Evolutionary conservation across 2,329 filamentous ascomycete species (phyloP).

Genomic region (Xylariaceae sp.): DNA sequence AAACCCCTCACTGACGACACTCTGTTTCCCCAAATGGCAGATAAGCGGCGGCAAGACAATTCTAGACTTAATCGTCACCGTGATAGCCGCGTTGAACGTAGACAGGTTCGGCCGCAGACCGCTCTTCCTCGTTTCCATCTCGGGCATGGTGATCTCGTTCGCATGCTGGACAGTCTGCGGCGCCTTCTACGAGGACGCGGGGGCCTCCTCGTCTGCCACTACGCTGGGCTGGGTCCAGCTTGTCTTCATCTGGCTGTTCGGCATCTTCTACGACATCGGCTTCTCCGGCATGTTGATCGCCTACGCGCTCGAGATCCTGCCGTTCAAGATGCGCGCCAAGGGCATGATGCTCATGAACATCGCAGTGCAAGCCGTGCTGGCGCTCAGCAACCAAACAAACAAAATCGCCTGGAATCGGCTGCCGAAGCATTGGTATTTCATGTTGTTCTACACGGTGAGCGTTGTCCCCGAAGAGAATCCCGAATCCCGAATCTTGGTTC

Average conservation of each 20-base stretch:
- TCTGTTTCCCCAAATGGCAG: slow-evolving; percentile 13
- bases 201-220: slow-evolving; percentile 33
- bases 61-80: slow-evolving; percentile 52
- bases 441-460: slow-evolving; percentile 57
- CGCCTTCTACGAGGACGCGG: slow-evolving; percentile 45
- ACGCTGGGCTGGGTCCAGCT: slow-evolving; percentile 49
- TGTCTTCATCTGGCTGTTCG: slow-evolving; percentile 55
- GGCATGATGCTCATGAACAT: slow-evolving; percentile 62
- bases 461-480: not conserved
- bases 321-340: slow-evolving; percentile 53
- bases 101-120: slow-evolving; percentile 47
- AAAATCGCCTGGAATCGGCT: slow-evolving; percentile 56
- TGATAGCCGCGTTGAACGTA: slow-evolving; percentile 46
- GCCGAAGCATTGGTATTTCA: slow-evolving; percentile 58
- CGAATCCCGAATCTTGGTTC: no score
- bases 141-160: slow-evolving; percentile 45
- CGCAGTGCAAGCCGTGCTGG: slow-evolving; percentile 54
- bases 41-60: slow-evolving; percentile 53
- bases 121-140: slow-evolving; percentile 46
- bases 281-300: slow-evolving; percentile 53
- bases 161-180: slow-evolving; percentile 48
- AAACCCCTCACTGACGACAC: not conserved
- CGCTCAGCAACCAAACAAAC: slow-evolving; percentile 58
- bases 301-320: slow-evolving; percentile 54
- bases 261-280: slow-evolving; percentile 54